Evolutionary conservation across 805 yeast genomes (phyloP).

Genomic region (Candida orba): DNA sequence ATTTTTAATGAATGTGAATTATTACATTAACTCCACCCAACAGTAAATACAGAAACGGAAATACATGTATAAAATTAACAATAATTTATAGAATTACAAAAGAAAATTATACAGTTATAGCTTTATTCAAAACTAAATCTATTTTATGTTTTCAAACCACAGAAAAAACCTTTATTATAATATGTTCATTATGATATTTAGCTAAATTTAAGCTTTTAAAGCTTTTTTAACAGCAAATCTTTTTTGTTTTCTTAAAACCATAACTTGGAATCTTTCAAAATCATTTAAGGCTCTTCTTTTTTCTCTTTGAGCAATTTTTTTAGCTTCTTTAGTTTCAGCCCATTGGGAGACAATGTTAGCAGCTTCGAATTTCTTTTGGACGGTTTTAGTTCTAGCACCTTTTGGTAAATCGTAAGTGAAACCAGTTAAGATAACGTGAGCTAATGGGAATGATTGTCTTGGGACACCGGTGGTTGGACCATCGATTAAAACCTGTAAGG

Average conservation of each 20-base stretch:
- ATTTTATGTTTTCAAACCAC: slow-evolving; percentile 10
- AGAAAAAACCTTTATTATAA: slow-evolving; percentile 21
- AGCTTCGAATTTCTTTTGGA: slow-evolving; percentile 90
- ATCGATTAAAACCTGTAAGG: slow-evolving; percentile 73
- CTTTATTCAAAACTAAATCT: slow-evolving; percentile 4
- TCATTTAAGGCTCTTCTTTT: slow-evolving; percentile 90
- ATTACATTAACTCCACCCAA: not conserved
- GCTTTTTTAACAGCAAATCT: slow-evolving; percentile 93
- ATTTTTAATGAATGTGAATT: not conserved
- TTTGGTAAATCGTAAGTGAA: slow-evolving; percentile 86
- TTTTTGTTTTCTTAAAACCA: slow-evolving; percentile 96
- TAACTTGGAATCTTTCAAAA: slow-evolving; percentile 99
- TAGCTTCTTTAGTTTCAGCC: slow-evolving; percentile 94
- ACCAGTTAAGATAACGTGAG: slow-evolving; percentile 89
- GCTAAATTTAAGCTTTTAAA: slow-evolving; percentile 69
- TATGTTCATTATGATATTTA: slow-evolving; percentile 8
- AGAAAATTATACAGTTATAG: slow-evolving; percentile 9
- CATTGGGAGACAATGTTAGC: slow-evolving; percentile 85
- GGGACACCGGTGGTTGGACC: slow-evolving; percentile 87
- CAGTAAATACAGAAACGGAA: too few relatives aligned
- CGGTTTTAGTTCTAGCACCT: slow-evolving; percentile 83
- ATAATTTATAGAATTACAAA: slow-evolving; percentile 9
- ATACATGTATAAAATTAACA: not conserved
- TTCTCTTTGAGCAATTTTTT: slow-evolving; percentile 93
- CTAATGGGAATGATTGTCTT: slow-evolving; percentile 88